Evolutionary conservation across 2,329 filamentous ascomycete species (phyloP).

Genomic region (Tolypocladium pustulatum): DNA sequence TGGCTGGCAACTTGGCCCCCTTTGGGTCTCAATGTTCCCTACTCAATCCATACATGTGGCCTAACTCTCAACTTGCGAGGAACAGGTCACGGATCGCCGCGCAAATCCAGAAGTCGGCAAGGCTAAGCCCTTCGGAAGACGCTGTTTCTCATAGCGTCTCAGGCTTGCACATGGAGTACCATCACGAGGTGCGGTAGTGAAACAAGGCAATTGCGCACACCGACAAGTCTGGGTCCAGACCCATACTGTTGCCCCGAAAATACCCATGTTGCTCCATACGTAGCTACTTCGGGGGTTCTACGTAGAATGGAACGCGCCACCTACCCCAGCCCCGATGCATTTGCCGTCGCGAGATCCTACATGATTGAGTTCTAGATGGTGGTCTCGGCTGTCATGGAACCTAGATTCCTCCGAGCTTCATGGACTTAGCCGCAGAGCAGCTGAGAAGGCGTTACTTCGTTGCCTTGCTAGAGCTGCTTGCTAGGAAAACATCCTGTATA

Average conservation of each 20-base stretch:
- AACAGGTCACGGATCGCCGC: background rate
- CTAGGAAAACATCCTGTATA: background rate
- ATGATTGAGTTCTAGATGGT: background rate
- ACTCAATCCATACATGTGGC: no score
- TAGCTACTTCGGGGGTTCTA: background rate
- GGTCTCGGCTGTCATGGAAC: background rate
- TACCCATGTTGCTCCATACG: background rate
- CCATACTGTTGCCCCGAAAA: background rate
- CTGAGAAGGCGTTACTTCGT: background rate
- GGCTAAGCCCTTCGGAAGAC: background rate
- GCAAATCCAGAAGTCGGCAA: background rate
- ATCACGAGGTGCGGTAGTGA: background rate
- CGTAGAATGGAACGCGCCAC: background rate
- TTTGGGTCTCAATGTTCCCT: background rate
- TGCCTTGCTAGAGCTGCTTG: background rate
- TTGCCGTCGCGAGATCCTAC: background rate
- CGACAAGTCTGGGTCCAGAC: background rate
- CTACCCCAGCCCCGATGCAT: background rate
- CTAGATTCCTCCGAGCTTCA: no score
- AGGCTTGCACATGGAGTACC: background rate
- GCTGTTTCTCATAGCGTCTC: background rate
- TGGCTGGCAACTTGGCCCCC: no score
- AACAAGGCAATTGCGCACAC: background rate
- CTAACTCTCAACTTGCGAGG: background rate
- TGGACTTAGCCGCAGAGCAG: background rate